Conservation (phyloP, 257 asterid species). For the Nicotiana benthamiana region DNA sequence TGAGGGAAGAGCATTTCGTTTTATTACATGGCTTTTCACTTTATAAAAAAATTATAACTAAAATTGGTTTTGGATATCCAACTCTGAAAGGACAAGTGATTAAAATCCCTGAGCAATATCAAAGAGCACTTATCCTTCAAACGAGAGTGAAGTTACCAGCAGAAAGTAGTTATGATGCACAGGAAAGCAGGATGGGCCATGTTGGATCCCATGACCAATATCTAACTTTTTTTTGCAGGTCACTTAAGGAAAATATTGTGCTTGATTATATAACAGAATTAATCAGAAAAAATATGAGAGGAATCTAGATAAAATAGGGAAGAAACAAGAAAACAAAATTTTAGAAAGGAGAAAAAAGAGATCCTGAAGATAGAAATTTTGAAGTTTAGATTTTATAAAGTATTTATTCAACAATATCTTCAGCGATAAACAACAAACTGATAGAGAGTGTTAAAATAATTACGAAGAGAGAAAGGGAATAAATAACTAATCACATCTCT, state of each 20-base stretch:
- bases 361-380: background rate
- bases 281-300: background rate
- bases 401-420: too few species aligned
- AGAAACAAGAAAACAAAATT: background rate
- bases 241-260: background rate
- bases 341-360: background rate
- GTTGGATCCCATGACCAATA: background rate
- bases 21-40: background rate
- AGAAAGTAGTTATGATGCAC: background rate
- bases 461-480: too few species aligned
- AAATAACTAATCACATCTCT: too few species aligned
- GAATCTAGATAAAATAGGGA: background rate
- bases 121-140: background rate
- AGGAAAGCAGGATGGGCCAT: background rate
- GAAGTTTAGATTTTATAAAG: too few species aligned
- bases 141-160: background rate
- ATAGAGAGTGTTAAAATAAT: too few species aligned
- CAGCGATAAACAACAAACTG: too few species aligned
- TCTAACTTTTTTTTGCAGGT: background rate
- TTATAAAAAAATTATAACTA: background rate
- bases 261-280: background rate
- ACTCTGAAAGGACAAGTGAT: background rate
- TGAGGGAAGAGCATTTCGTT: background rate
- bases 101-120: background rate
- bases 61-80: background rate